Base-by-base conservation (phyloP, 805 yeast genomes). In the Komagataella mondaviorum region DNA sequence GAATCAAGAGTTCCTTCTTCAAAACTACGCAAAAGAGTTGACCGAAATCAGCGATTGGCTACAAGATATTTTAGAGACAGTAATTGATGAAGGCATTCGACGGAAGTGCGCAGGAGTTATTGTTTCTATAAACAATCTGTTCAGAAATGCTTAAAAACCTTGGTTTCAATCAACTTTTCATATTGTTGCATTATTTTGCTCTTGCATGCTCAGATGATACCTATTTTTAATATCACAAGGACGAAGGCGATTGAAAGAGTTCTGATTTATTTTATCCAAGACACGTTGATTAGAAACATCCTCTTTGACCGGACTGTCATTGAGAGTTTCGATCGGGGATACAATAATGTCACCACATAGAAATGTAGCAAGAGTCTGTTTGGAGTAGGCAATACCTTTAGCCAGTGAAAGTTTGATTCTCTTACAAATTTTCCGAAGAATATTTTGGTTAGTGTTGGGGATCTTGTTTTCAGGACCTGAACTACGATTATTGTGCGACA, bases 21-120 rank as follows among this genome's bases (percentile, higher is more conserved):
- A 49, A 43, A 44, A 52, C n/a, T 55, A 18, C 18, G 46, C 51
- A 44, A 46, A 46, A 16, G 56, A 56, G 23, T 30, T 55, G 6
- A 44, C 51, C 6, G 8, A 43, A 18, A n/a, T 45, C 12, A 49
- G 24, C 36, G 51, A 49, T 23, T 49, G 51, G 48, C 22, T 45
- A 24, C 47, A 49, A 20, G 20, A 16, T 18, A 30, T 49, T 5
- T 49, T 49, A 14, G 47, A 45, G 17, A 44, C 43, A 6, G 36
- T 49, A 10, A 44, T 44, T 7, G 51, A 49, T 16, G 48, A 23
- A 14, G 48, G 23, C n/a, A 22, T 49, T 36, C 30, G 17, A 47
- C 45, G 47, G 16, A 49, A 23, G 22, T 49, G 51, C 24, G 51
- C 48, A 16, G 49, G 49, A n/a, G 49, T 48, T 16, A 17, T 48